phyloP scores from a whole-genome alignment of 2,329 filamentous ascomycete species.

The Exophiala mesophila region DNA sequence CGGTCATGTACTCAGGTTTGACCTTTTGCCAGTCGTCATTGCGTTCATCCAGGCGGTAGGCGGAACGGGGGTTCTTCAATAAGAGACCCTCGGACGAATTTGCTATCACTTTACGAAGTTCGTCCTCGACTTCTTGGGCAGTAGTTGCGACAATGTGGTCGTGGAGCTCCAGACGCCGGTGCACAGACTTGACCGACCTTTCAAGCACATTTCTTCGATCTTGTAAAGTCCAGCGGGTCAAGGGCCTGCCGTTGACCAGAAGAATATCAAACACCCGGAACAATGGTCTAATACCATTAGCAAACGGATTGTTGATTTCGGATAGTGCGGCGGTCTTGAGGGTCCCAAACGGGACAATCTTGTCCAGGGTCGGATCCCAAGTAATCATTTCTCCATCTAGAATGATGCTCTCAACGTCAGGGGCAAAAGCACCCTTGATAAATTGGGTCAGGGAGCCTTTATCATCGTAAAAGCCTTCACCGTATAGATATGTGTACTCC shows the following conservation, averaged over 20 bases:
- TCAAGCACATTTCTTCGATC: slow-evolving; percentile 74
- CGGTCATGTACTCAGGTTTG: slow-evolving; percentile 96
- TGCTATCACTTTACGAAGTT: slow-evolving; percentile 76
- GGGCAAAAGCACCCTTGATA: slow-evolving; percentile 69
- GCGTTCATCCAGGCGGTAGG: slow-evolving; percentile 80
- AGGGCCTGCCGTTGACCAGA: slow-evolving; percentile 72
- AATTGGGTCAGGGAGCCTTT: slow-evolving; percentile 75
- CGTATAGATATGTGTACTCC: slow-evolving; percentile 93
- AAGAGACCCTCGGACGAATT: slow-evolving; percentile 87
- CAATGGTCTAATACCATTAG: slow-evolving; percentile 65
- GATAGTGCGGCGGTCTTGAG: slow-evolving; percentile 84
- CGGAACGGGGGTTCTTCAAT: slow-evolving; percentile 84
- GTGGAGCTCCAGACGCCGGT: slow-evolving; percentile 79
- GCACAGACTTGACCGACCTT: slow-evolving; percentile 62
- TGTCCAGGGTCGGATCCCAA: slow-evolving; percentile 83
- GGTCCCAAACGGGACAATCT: slow-evolving; percentile 83
- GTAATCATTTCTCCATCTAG: slow-evolving; percentile 98
- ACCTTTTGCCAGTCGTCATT: slow-evolving; percentile 98
- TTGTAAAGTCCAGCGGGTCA: slow-evolving; percentile 77
- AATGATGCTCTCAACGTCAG: slow-evolving; percentile 77
- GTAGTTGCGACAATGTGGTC: slow-evolving; percentile 61
- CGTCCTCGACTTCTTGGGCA: slow-evolving; percentile 69
- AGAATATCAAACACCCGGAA: slow-evolving; percentile 89
- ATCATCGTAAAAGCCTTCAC: slow-evolving; percentile 67
- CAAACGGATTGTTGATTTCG: slow-evolving; percentile 68